Percentiles rank a stretch among this genome's conserved stretches.
Evolutionary conservation across 306 rosid species (phyloP).

Genomic region (Prunus salicina): DNA sequence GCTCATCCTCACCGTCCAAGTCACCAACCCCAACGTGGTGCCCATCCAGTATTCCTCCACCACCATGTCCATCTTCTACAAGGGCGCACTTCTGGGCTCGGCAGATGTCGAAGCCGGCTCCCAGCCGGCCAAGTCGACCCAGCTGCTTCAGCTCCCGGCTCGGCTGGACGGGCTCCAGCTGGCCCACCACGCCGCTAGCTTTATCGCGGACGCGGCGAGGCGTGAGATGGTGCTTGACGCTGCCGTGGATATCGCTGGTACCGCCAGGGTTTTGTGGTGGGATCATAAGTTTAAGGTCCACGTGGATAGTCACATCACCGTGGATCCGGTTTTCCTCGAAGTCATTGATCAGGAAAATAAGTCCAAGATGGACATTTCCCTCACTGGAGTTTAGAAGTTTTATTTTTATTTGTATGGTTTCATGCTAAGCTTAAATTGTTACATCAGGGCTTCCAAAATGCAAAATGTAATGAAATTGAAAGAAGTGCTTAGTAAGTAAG

Average conservation of each 20-base stretch:
- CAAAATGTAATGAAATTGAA: no score
- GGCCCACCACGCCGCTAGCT: constrained; percentile 56
- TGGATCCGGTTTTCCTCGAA: constrained; percentile 81
- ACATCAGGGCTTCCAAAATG: no score
- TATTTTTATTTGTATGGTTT: no score
- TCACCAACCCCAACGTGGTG: constrained; percentile 74
- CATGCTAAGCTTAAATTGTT: no score
- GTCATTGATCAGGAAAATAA: constrained; percentile 65
- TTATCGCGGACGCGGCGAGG: constrained; percentile 54
- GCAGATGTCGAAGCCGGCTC: constrained; percentile 75
- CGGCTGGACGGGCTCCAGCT: constrained; percentile 57
- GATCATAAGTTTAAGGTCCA: constrained; percentile 62
- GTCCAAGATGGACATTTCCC: constrained; percentile 44
- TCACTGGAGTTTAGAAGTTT: neutral
- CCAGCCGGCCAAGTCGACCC: constrained; percentile 61
- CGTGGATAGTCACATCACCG: constrained; percentile 76
- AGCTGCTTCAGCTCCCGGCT: constrained; percentile 70
- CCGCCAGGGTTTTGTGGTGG: constrained; percentile 80
- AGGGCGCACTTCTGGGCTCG: constrained; percentile 75
- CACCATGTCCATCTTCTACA: constrained; percentile 80
- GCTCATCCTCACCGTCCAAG: constrained; percentile 69
- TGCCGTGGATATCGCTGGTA: constrained; percentile 57
- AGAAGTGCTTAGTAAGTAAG: no score
- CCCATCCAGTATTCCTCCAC: constrained; percentile 77
- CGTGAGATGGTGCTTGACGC: constrained; percentile 80